These are phyloP conservation scores for Cladosporium sp. DNA, from an alignment of 2,329 filamentous ascomycete species.

Conservation along the genomic window DNA sequence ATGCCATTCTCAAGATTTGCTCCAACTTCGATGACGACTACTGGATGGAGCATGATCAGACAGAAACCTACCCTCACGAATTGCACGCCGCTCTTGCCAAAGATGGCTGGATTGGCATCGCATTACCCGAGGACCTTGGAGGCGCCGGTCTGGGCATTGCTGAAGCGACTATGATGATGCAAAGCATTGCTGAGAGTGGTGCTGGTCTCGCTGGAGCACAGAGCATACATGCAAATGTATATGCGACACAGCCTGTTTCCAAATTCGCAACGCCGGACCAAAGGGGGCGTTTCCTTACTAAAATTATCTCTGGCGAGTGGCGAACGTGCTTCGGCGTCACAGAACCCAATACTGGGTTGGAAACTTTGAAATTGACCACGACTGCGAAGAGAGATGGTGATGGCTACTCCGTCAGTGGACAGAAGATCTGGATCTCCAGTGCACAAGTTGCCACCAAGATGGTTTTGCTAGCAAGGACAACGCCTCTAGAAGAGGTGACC, in stretches of 20 bases:
- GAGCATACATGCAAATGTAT: conserved; percentile 60
- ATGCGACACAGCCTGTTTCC: conserved; percentile 70
- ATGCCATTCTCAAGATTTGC: conserved; percentile 66
- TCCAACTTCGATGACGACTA: conserved; percentile 68
- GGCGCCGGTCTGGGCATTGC: conserved; percentile 73
- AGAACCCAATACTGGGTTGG: conserved; percentile 76
- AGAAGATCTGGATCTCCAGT: conserved; percentile 88
- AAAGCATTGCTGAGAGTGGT: conserved; percentile 59
- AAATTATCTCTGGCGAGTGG: conserved; percentile 67
- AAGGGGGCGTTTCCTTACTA: conserved; percentile 59
- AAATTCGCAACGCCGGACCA: conserved; percentile 67
- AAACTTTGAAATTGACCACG: conserved; percentile 69
- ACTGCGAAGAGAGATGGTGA: conserved; percentile 56
- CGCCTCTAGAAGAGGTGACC: conserved; percentile 59
- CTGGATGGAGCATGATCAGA: conserved; percentile 70
- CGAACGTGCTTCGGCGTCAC: conserved; percentile 78
- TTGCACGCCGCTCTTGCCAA: conserved; percentile 71
- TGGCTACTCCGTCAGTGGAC: conserved; percentile 65
- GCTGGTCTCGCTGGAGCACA: conserved; percentile 70
- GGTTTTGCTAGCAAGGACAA: conserved; percentile 76
- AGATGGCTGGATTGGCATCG: conserved; percentile 78
- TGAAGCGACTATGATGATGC: conserved; percentile 83
- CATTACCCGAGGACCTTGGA: conserved; percentile 68
- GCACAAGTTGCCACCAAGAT: conserved; percentile 79
- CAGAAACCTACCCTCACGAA: conserved; percentile 66